A percentile compares a stretch with the other conserved stretches of the same genome.
Evolutionary conservation across 2,329 filamentous ascomycete genomes (phyloP).

Genomic region (Dryadomyces sulphureus): DNA sequence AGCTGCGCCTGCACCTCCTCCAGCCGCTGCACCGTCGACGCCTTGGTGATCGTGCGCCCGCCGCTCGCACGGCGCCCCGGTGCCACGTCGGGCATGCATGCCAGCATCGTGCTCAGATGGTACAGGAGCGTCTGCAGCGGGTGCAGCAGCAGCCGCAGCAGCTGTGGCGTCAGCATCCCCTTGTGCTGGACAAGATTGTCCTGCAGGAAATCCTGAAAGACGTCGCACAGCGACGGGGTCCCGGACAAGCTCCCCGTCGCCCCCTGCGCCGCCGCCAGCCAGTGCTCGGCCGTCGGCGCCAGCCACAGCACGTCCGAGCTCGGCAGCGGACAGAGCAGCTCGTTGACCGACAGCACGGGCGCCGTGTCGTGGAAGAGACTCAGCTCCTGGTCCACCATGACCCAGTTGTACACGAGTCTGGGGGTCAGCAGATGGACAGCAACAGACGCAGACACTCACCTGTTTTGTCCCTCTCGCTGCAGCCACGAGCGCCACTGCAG

Average conservation of each 20-base stretch:
- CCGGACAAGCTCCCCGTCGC: slow-evolving; percentile 30
- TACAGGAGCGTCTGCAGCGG: slow-evolving; percentile 51
- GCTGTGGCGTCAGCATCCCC: slow-evolving; percentile 29
- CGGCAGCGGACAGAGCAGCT: slow-evolving; percentile 50
- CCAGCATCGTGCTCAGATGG: slow-evolving; percentile 49
- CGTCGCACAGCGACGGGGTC: slow-evolving; percentile 44
- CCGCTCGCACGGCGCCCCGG: slow-evolving; percentile 22
- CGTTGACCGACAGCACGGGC: slow-evolving; percentile 48
- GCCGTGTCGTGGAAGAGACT: slow-evolving; percentile 50
- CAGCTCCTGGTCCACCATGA: slow-evolving; percentile 59
- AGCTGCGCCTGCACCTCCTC: slow-evolving; percentile 51
- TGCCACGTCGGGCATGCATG: slow-evolving; percentile 45
- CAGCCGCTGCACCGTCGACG: slow-evolving; percentile 43
- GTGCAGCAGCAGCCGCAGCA: slow-evolving; percentile 53
- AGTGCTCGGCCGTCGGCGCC: slow-evolving; percentile 40
- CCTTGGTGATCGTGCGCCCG: slow-evolving; percentile 39
- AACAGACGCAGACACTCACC: slow-evolving; percentile 24
- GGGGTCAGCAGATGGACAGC: slow-evolving; percentile 11
- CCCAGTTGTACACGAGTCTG: slow-evolving; percentile 61
- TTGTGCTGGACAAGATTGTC: slow-evolving; percentile 42
- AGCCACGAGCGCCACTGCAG: slow-evolving; percentile 50
- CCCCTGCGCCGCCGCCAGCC: slow-evolving; percentile 43
- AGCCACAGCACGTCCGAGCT: slow-evolving; percentile 47
- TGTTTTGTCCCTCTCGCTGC: slow-evolving; percentile 46
- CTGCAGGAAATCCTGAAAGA: slow-evolving; percentile 54